A percentile compares a stretch with the other conserved stretches of the same genome.
Evolutionary conservation across 306 rosid genomes (phyloP).

Genomic region (Rosa persica): DNA sequence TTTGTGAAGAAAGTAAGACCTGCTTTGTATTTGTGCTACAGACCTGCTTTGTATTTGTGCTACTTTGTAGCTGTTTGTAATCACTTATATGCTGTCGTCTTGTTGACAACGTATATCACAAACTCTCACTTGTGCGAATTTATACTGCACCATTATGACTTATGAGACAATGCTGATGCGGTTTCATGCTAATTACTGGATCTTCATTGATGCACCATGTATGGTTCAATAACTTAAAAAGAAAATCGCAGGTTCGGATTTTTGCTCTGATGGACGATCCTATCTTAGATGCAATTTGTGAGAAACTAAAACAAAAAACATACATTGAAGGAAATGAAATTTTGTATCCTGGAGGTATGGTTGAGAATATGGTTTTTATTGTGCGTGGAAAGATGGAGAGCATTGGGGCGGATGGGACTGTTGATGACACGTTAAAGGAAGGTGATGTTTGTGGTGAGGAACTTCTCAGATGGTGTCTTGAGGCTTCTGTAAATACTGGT

Average conservation of each 20-base stretch:
- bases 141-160: background rate
- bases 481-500: constrained; percentile 60
- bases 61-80: background rate
- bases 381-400: constrained; percentile 82
- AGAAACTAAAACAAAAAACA: constrained; percentile 69
- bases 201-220: background rate
- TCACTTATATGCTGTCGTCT: background rate
- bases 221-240: background rate
- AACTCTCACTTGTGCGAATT: background rate
- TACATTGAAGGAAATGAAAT: constrained; percentile 73
- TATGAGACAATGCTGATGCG: background rate
- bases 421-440: constrained; percentile 47
- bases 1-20: constrained; percentile 54
- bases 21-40: constrained; percentile 10
- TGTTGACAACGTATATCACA: background rate
- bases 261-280: constrained; percentile 69
- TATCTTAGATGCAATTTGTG: constrained; percentile 70
- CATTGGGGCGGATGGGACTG: constrained; percentile 55
- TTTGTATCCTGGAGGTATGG: constrained; percentile 48
- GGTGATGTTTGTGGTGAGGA: constrained; percentile 80
- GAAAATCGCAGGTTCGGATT: constrained; percentile 57
- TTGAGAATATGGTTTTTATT: constrained; percentile 79
- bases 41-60: constrained; percentile 20
- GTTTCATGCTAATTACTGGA: background rate
- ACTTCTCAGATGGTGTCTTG: constrained; percentile 74